These are phyloP conservation scores for Ceratocystiopsis brevicomis DNA, from an alignment of 2,329 filamentous ascomycete species.

Conservation along the genomic window DNA sequence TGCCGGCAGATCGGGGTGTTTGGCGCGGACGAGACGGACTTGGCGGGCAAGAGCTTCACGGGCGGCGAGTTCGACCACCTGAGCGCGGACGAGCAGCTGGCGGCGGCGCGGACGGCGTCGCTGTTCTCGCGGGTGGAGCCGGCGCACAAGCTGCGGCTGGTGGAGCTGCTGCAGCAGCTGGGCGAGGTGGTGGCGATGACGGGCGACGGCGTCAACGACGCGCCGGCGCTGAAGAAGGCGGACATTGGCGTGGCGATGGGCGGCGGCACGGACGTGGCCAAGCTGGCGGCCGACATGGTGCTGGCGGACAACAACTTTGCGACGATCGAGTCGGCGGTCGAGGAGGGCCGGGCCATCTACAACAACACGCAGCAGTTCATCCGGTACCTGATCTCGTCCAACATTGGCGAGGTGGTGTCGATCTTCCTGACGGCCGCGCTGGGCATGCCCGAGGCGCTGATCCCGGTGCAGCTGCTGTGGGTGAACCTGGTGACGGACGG, in stretches of 20 bases:
- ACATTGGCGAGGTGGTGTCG: slow-evolving; percentile 96
- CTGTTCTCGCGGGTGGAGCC: slow-evolving; percentile 95
- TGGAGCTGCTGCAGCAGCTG: slow-evolving; percentile 82
- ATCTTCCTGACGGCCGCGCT: slow-evolving; percentile 94
- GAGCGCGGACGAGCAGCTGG: slow-evolving; percentile 57
- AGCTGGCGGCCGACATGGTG: slow-evolving; percentile 95
- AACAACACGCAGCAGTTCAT: slow-evolving; percentile 99
- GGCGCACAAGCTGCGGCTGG: slow-evolving; percentile 89
- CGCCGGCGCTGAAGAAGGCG: slow-evolving; percentile 91
- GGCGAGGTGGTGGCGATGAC: slow-evolving; percentile 98
- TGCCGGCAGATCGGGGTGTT: slow-evolving; percentile 96
- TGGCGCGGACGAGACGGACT: slow-evolving; percentile 42
- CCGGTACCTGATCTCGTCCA: slow-evolving; percentile 94
- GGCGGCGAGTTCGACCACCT: slow-evolving; percentile 87
- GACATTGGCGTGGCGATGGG: slow-evolving; percentile 99
- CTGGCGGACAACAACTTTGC: slow-evolving; percentile 97
- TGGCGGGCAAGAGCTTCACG: slow-evolving; percentile 84
- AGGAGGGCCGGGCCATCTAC: slow-evolving; percentile 95
- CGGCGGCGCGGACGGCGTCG: slow-evolving; percentile 68
- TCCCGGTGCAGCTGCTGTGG: slow-evolving; percentile 95
- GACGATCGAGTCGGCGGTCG: slow-evolving; percentile 87
- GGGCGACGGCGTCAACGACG: slow-evolving; percentile 95
- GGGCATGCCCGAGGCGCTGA: slow-evolving; percentile 93
- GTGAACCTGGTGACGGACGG: slow-evolving; percentile 97
- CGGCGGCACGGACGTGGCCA: slow-evolving; percentile 89